These are phyloP conservation scores for Aspergillus sp. DNA, from an alignment of 2,329 filamentous ascomycete genomes.

Conservation along the genomic window DNA sequence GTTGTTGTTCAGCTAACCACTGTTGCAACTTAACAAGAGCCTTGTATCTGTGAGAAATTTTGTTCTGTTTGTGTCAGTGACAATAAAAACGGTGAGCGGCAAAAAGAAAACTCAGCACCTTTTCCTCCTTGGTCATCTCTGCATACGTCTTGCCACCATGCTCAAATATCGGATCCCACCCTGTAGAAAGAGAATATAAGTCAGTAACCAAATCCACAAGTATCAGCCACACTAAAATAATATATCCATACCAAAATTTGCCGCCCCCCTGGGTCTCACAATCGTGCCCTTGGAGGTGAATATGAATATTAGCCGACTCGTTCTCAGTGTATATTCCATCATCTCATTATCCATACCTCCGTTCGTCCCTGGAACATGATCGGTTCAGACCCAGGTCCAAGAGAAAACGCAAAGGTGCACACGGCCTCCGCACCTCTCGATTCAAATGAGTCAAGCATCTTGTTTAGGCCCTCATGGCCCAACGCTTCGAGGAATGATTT, in stretches of 20 bases:
- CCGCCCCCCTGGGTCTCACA: constrained; percentile 76
- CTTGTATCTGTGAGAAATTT: constrained; percentile 84
- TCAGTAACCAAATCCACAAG: background rate
- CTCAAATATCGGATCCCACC: constrained; percentile 97
- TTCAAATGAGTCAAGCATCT: constrained; percentile 80
- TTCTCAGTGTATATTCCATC: background rate
- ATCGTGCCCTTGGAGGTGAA: constrained; percentile 64
- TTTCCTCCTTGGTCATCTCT: constrained; percentile 90
- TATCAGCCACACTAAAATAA: background rate
- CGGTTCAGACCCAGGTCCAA: constrained; percentile 79
- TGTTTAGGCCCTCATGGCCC: constrained; percentile 83
- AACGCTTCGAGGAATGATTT: constrained; percentile 91
- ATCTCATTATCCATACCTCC: constrained; percentile 54
- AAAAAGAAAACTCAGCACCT: constrained; percentile 56
- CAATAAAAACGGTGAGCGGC: background rate
- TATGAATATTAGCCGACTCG: constrained; percentile 4
- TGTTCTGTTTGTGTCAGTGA: constrained; percentile 58
- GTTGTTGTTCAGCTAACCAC: constrained; percentile 63
- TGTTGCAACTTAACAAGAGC: constrained; percentile 82
- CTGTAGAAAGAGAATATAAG: constrained; percentile 45
- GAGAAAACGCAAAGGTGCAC: constrained; percentile 91
- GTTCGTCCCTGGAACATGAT: constrained; percentile 91
- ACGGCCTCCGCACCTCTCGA: constrained; percentile 92
- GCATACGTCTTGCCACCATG: constrained; percentile 89
- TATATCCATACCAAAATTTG: constrained; percentile 69